Evolutionary conservation across 192 early-diverging fungal genomes (phyloP), one percentile per base, ranked within the genome.

Genomic region (Coemansia umbellata): DNA sequence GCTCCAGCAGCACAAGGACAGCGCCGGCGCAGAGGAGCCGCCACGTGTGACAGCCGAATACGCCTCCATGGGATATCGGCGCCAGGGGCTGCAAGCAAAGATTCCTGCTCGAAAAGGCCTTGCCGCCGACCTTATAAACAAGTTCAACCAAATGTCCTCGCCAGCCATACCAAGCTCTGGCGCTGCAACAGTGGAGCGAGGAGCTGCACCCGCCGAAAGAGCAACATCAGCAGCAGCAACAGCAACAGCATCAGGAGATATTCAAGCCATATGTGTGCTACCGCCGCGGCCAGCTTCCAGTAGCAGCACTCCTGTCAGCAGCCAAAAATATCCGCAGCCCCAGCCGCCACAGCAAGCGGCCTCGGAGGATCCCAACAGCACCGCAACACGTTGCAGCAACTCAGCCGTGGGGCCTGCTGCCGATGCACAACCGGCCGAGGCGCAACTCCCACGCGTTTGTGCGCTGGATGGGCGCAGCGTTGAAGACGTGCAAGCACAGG

Each of bases 61-160:
- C 19, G 14, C 40, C 14, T 39, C 59, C 3, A 21, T 51, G 3
- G 53, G 53, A 0, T 40, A 54, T 21, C 14, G 40, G 31, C 50
- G 54, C n/a, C 66, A 50, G 31, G 9, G 45, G 17, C 14, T 52
- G 32, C 47, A 40, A 6, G 37, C 23, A 11, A 26, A 26, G 24
- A 15, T 62, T 2, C 58, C 58, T 8, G 55, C 70, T 8, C 32
- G 59, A n/a, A 58, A 50, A 37, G 71, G 71, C 41, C 60, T 66
- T 0, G 64, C 71, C 6, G 71, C 71, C 4, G 71, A 63, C 40
- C 58, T 74, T 8, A 74, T 74, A 24, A 58, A 63, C 51, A 74
- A 74, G 52, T 74, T 74, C 44, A 74, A 74, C 47, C 63, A 67
- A 43, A 40, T 74, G 37, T 62, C 67, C 6, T 13, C 39, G 5